Conservation (phyloP, 306 rosid species). For the Acacia acuminata region DNA sequence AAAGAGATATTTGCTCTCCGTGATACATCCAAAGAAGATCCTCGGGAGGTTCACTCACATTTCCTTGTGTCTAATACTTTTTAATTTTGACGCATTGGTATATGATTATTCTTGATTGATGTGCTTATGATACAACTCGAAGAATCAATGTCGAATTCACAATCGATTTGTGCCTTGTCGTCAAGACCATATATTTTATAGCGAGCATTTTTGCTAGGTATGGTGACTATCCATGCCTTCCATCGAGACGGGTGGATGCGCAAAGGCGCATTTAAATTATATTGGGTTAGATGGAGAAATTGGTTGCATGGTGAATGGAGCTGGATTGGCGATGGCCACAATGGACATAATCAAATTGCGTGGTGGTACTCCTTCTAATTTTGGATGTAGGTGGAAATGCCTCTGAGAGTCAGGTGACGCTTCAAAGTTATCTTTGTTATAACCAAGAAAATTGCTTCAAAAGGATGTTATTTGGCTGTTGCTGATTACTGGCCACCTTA, state of each 20-base stretch:
- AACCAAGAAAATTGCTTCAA: too few relatives aligned
- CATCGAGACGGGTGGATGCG: conserved; percentile 70
- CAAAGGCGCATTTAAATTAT: conserved; percentile 86
- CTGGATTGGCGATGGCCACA: conserved; percentile 98
- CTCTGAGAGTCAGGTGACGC: conserved; percentile 87
- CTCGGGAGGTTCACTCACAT: conserved; percentile 71
- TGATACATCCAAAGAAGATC: conserved; percentile 96
- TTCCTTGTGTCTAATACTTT: not conserved
- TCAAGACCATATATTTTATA: not conserved
- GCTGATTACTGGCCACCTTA: too few relatives aligned
- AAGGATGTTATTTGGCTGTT: too few relatives aligned
- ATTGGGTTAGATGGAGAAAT: conserved; percentile 98
- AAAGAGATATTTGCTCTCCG: conserved; percentile 87
- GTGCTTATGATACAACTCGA: conserved; percentile 19
- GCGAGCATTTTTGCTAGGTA: not conserved
- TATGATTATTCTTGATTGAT: conserved; percentile 26
- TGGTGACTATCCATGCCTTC: conserved; percentile 25
- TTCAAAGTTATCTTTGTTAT: conserved; percentile 11
- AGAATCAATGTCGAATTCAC: conserved; percentile 19
- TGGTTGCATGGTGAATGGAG: conserved; percentile 99
- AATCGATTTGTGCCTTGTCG: not conserved
- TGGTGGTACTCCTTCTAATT: conserved; percentile 97
- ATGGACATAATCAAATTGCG: conserved; percentile 94
- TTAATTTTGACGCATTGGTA: not conserved
- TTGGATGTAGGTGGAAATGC: conserved; percentile 98